A percentile compares a stretch with the other conserved stretches of the same genome.
phyloP scores from a whole-genome alignment of 2,329 filamentous ascomycete genomes.

The Fulvia fulva region DNA sequence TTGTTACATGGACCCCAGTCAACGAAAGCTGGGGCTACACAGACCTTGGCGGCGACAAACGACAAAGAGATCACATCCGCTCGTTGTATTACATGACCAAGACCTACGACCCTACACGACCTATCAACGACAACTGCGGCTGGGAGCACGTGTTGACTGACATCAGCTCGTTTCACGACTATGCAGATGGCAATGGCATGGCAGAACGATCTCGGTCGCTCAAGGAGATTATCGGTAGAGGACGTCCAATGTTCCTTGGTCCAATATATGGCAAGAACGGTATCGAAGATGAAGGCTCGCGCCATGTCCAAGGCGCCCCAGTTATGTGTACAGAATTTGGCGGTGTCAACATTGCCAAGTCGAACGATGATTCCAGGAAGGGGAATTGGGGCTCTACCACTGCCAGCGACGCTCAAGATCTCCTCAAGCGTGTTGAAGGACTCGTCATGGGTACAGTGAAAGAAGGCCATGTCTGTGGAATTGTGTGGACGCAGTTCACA shows the following conservation, averaged over 20 bases:
- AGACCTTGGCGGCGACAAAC: conserved; percentile 51
- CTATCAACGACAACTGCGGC: conserved; percentile 68
- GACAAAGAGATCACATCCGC: conserved; percentile 62
- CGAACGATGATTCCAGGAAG: conserved; percentile 34
- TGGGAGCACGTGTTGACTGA: conserved; percentile 66
- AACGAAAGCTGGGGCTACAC: conserved; percentile 65
- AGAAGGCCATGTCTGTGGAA: conserved; percentile 55
- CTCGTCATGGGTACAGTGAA: conserved; percentile 57
- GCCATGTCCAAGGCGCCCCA: conserved; percentile 54
- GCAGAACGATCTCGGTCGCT: conserved; percentile 52
- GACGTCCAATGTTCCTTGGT: conserved; percentile 53
- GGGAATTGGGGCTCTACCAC: conserved; percentile 67
- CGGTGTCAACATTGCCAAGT: conserved; percentile 61
- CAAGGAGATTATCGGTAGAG: conserved; percentile 54
- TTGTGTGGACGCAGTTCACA: conserved; percentile 63
- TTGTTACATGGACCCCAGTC: conserved; percentile 64
- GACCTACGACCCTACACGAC: conserved; percentile 58
- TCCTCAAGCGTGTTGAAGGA: conserved; percentile 56
- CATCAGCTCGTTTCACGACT: conserved; percentile 66
- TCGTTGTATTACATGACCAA: conserved; percentile 63
- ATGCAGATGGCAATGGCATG: conserved; percentile 56
- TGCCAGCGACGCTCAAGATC: conserved; percentile 56
- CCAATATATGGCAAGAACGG: conserved; percentile 38
- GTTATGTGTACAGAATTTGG: conserved; percentile 66
- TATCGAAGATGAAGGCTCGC: conserved; percentile 44